Conservation (phyloP, 768 basidiomycete species). For the Trametes meyenii region DNA sequence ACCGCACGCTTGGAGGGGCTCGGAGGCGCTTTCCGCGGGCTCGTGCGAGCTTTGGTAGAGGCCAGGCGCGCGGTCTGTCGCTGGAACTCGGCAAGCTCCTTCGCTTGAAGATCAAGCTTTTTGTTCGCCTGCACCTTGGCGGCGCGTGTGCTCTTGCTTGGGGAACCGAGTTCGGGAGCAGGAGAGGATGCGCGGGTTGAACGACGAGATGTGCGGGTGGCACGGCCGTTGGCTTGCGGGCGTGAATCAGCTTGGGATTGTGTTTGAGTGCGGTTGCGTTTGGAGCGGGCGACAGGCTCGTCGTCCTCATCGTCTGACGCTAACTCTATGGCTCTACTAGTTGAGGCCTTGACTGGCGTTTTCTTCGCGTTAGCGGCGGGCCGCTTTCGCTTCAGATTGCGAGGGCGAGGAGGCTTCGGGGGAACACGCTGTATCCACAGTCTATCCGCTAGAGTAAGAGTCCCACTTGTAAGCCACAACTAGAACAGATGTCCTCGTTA, state of each 20-base stretch:
- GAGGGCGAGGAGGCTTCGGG: constrained; percentile 45
- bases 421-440: constrained; percentile 83
- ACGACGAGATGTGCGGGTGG: constrained; percentile 18
- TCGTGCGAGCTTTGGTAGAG: constrained; percentile 7
- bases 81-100: constrained; percentile 64
- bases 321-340: constrained; percentile 17
- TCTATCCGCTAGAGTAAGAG: constrained; percentile 60
- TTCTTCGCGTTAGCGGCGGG: constrained; percentile 31
- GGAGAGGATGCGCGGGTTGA: constrained; percentile 7
- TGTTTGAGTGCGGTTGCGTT: constrained; percentile 26
- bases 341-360: constrained; percentile 24
- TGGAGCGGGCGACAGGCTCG: constrained; percentile 31
- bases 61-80: constrained; percentile 45
- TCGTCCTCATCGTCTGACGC: constrained; percentile 24
- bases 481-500: neutral
- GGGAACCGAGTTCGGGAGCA: constrained; percentile 26
- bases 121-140: constrained; percentile 75
- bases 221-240: constrained; percentile 5
- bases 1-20: constrained; percentile 25
- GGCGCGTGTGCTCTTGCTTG: constrained; percentile 55
- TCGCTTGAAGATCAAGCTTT: constrained; percentile 69
- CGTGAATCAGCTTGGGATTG: constrained; percentile 8
- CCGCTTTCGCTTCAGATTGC: constrained; percentile 44
- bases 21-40: constrained; percentile 18
- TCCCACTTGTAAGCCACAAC: constrained; percentile 10